phyloP scores from a whole-genome alignment of 148 eudicot species.

The Diospyros kaki region DNA sequence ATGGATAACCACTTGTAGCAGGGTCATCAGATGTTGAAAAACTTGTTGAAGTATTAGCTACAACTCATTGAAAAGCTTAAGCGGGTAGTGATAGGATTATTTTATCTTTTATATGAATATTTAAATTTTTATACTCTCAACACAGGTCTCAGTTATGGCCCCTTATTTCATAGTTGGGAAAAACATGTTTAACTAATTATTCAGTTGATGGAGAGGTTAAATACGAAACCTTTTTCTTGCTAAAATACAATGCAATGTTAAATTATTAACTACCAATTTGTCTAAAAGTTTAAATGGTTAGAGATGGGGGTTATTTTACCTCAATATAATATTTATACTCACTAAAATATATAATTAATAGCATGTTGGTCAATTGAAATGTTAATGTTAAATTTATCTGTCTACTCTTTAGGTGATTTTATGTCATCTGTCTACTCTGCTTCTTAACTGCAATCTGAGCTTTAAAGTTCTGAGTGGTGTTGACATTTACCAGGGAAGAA shows the following conservation, averaged over 20 bases:
- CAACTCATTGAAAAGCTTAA: too few relatives aligned
- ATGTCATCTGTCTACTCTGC: too few relatives aligned
- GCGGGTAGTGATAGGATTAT: too few relatives aligned
- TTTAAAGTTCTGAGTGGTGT: conserved; percentile 15
- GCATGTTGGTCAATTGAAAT: too few relatives aligned
- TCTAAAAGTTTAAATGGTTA: background rate
- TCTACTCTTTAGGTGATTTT: too few relatives aligned
- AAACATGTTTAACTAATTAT: background rate
- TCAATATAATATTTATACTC: too few relatives aligned
- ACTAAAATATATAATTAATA: too few relatives aligned
- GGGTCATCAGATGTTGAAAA: too few relatives aligned
- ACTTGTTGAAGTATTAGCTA: too few relatives aligned
- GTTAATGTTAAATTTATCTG: too few relatives aligned
- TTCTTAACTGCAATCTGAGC: conserved; percentile 8
- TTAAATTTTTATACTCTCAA: background rate
- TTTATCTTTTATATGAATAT: background rate
- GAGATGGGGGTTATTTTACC: background rate
- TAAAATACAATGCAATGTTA: background rate
- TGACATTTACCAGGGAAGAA: conserved; percentile 64
- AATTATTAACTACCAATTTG: background rate
- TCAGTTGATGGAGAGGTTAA: background rate
- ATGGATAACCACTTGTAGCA: too few relatives aligned
- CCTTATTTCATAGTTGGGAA: background rate
- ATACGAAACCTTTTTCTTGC: too few relatives aligned
- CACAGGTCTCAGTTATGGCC: background rate